These are phyloP conservation scores for Silene vulgaris DNA, from an alignment of 179 eudicot genomes.

Conservation along the genomic window DNA sequence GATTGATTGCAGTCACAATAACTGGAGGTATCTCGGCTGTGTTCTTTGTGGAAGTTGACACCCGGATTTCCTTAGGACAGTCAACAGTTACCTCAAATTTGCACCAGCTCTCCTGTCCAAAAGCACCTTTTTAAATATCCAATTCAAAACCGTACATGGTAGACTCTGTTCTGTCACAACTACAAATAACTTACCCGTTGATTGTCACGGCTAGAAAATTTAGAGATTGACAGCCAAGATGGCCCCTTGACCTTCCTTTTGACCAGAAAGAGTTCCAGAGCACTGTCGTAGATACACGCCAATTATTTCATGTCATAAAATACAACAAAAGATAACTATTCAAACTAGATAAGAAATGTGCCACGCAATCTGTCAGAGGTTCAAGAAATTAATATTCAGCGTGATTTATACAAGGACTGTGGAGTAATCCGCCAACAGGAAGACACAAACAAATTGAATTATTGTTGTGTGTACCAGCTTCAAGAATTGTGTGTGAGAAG, in stretches of 20 bases:
- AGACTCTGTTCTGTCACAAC: slow-evolving; percentile 1
- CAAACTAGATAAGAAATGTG: not conserved
- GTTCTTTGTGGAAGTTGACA: slow-evolving; percentile 47
- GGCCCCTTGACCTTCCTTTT: slow-evolving; percentile 97
- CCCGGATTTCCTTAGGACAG: slow-evolving; percentile 63
- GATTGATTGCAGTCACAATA: slow-evolving; percentile 72
- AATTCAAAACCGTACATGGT: not conserved
- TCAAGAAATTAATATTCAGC: not conserved
- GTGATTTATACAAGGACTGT: not conserved
- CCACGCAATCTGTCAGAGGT: not conserved
- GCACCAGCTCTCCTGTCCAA: slow-evolving; percentile 94
- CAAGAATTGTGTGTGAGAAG: not conserved
- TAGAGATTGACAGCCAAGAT: slow-evolving; percentile 79
- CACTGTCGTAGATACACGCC: slow-evolving; percentile 44
- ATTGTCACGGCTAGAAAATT: slow-evolving; percentile 41
- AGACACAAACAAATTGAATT: not conserved
- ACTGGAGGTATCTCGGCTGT: slow-evolving; percentile 77
- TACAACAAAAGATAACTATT: not conserved
- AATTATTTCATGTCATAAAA: slow-evolving; percentile 13
- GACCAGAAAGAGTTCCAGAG: slow-evolving; percentile 76
- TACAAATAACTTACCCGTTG: slow-evolving; percentile 47
- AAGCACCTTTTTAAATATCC: slow-evolving; percentile 17
- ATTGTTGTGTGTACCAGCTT: not conserved
- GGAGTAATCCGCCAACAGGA: not conserved
- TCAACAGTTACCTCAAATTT: slow-evolving; percentile 81